Percentiles rank a stretch among this genome's conserved stretches.
These are phyloP conservation scores for Musa troglodytarum DNA, from an alignment of 176 grass and related monocot genomes.

Conservation along the genomic window DNA sequence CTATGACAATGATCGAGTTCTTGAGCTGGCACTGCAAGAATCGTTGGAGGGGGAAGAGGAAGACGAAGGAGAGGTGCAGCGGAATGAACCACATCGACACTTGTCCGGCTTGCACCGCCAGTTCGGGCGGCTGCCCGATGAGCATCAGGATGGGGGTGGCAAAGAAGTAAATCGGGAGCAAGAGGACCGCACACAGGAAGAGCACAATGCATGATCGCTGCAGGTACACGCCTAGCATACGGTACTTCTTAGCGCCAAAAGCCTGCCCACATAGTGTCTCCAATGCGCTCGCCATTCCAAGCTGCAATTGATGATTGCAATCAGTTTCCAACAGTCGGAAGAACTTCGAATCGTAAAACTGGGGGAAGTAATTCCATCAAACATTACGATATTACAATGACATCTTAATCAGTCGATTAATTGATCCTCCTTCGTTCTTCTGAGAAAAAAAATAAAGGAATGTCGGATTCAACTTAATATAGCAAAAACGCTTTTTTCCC, in stretches of 20 bases:
- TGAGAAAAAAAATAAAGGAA: too few species aligned
- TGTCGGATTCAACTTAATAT: too few species aligned
- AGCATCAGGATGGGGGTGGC: constrained; percentile 22
- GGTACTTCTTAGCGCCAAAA: constrained; percentile 28
- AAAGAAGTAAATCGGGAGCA: constrained; percentile 29
- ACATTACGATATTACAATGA: too few species aligned
- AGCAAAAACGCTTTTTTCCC: too few species aligned
- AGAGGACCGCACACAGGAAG: constrained; percentile 1
- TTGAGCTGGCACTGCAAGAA: constrained; percentile 36
- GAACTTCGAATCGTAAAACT: too few species aligned
- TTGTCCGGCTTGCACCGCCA: constrained; percentile 13
- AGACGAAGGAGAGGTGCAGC: constrained; percentile 13
- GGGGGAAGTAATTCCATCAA: too few species aligned
- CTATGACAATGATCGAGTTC: constrained; percentile 24
- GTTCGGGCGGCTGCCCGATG: constrained; percentile 19
- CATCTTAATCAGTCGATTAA: too few species aligned
- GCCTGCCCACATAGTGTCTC: constrained; percentile 45
- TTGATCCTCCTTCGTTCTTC: too few species aligned
- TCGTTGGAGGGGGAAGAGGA: constrained; percentile 21
- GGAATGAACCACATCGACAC: constrained; percentile 31
- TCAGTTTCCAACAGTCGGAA: too few species aligned
- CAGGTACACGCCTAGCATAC: constrained; percentile 33
- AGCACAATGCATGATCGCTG: constrained; percentile 39
- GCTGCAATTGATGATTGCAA: neutral
- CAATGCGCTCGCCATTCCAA: constrained; percentile 32